Conservation (phyloP, 2,329 filamentous ascomycete genomes). For the Tympanopsis confertula region DNA sequence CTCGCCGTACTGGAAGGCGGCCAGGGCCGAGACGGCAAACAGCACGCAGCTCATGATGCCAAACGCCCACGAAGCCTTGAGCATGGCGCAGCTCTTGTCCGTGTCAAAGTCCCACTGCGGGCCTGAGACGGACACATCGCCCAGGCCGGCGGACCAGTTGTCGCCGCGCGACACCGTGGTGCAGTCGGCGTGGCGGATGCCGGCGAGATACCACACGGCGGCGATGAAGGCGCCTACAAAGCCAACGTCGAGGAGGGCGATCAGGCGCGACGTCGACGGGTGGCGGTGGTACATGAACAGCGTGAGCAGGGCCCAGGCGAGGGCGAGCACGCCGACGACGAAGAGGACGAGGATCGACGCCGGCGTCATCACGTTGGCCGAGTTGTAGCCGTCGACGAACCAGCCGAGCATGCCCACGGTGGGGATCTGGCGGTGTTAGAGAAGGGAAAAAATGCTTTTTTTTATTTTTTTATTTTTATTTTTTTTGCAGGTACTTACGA, state of each 20-base stretch:
- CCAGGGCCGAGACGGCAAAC: conserved; percentile 65
- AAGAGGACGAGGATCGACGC: conserved; percentile 54
- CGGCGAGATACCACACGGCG: conserved; percentile 45
- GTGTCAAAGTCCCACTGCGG: conserved; percentile 39
- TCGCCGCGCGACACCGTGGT: conserved; percentile 36
- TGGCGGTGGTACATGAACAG: conserved; percentile 57
- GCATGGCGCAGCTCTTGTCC: conserved; percentile 77
- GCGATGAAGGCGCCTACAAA: conserved; percentile 56
- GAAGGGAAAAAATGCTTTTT: background rate
- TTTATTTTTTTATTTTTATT: too few species aligned
- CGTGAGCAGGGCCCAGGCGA: conserved; percentile 53
- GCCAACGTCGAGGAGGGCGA: conserved; percentile 45
- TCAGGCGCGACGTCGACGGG: conserved; percentile 46
- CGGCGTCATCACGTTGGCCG: conserved; percentile 44
- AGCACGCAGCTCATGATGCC: conserved; percentile 79
- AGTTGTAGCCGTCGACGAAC: conserved; percentile 50
- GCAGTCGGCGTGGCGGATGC: conserved; percentile 57
- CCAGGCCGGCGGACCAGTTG: conserved; percentile 45
- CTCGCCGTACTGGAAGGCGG: conserved; percentile 49
- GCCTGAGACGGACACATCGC: conserved; percentile 40
- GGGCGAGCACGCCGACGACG: conserved; percentile 52
- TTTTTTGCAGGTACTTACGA: conserved; percentile 45
- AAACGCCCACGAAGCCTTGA: conserved; percentile 81
- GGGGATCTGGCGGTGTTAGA: conserved; percentile 35
- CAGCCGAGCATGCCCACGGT: conserved; percentile 56